Percentiles rank a stretch among this genome's conserved stretches.
Conservation (phyloP, 805 yeast species). For the Yarrowia osloensis region DNA sequence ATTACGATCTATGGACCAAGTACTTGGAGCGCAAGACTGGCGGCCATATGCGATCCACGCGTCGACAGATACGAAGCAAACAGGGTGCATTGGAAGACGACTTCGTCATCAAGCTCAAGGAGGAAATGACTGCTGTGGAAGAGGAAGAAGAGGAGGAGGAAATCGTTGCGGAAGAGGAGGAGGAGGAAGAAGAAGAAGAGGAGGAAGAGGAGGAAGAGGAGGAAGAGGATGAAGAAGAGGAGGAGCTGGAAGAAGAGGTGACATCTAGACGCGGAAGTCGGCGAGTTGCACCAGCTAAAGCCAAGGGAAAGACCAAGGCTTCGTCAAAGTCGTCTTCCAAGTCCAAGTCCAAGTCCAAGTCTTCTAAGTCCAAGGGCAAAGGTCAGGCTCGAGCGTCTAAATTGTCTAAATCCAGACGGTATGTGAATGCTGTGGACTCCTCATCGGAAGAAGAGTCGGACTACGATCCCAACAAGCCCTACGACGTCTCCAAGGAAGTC, state of each 20-base stretch:
- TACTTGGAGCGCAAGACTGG: conserved; percentile 36
- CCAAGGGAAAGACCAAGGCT: not conserved
- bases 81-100: conserved; percentile 31
- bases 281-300: not conserved
- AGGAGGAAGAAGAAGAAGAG: conserved; percentile 25
- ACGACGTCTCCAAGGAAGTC: conserved; percentile 8
- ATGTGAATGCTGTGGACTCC: conserved; percentile 19
- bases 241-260: not conserved
- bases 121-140: conserved; percentile 36
- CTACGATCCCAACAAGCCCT: conserved; percentile 18
- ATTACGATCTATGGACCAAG: conserved; percentile 47
- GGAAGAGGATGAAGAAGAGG: conserved; percentile 20
- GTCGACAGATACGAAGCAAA: conserved; percentile 36
- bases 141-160: conserved; percentile 25
- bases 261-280: not conserved
- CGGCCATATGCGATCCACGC: conserved; percentile 40
- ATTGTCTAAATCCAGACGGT: conserved; percentile 9
- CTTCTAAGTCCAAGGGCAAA: not conserved
- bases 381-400: conserved; percentile 8
- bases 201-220: conserved; percentile 24
- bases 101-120: conserved; percentile 37
- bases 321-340: not conserved
- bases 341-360: not conserved
- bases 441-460: conserved; percentile 25
- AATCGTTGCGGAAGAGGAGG: not conserved